Percentiles rank a stretch among this genome's conserved stretches.
These are phyloP conservation scores for Erysimum pusillum DNA, from an alignment of 441 rosid genomes.

Conservation along the genomic window DNA sequence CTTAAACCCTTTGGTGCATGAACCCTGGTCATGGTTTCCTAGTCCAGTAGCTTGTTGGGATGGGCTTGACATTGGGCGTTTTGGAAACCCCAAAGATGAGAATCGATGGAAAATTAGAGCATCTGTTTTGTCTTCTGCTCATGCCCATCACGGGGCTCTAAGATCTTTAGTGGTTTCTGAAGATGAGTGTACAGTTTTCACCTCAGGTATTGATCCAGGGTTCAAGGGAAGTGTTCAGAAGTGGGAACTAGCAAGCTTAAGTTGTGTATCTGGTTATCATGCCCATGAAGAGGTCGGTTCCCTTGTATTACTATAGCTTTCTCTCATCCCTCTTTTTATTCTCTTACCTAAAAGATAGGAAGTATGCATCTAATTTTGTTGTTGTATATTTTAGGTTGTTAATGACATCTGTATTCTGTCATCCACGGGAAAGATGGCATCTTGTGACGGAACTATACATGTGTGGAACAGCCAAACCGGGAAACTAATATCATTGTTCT, in stretches of 20 bases:
- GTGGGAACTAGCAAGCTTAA: slow-evolving; percentile 91
- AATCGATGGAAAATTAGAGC: slow-evolving; percentile 89
- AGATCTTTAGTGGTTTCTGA: slow-evolving; percentile 84
- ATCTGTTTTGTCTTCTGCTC: slow-evolving; percentile 76
- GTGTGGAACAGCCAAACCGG: slow-evolving; percentile 91
- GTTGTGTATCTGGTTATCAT: slow-evolving; percentile 80
- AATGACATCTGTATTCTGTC: slow-evolving; percentile 82
- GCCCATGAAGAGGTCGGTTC: slow-evolving; percentile 95
- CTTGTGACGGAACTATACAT: slow-evolving; percentile 97
- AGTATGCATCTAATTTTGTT: slow-evolving; percentile 48
- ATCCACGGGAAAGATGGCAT: slow-evolving; percentile 83
- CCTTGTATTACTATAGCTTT: too few relatives aligned
- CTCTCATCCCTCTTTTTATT: background rate
- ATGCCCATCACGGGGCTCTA: slow-evolving; percentile 88
- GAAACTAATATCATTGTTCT: slow-evolving; percentile 70
- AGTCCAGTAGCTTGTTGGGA: slow-evolving; percentile 90
- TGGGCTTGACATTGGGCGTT: slow-evolving; percentile 83
- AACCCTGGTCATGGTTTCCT: slow-evolving; percentile 97
- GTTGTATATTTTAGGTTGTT: slow-evolving; percentile 69
- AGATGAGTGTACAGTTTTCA: slow-evolving; percentile 85
- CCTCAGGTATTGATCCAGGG: slow-evolving; percentile 92
- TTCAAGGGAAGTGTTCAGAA: slow-evolving; percentile 92
- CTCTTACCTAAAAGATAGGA: background rate
- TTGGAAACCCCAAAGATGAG: slow-evolving; percentile 82
- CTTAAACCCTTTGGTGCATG: slow-evolving; percentile 61